Evolutionary conservation across 2,329 filamentous ascomycete species (phyloP), one percentile per base, ranked within the genome.

Genomic region (Pseudophaeomoniella oleicola): DNA sequence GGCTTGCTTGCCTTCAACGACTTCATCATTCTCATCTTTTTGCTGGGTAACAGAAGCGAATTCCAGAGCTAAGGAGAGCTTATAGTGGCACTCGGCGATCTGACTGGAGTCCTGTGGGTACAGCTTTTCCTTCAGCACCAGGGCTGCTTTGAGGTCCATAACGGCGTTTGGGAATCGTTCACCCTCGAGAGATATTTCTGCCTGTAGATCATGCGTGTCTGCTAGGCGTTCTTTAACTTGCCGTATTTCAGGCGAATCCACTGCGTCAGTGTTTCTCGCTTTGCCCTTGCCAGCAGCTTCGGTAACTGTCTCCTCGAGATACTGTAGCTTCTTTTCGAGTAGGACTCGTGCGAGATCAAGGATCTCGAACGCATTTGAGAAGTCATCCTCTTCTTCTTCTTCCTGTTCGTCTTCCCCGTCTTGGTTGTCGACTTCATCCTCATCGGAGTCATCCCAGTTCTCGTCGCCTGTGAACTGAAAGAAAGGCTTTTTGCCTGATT

Each of bases 141-240:
- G 72, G 1, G 86, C 78, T 11, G 79, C 74, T 47, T 76, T 77
- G 36, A 84, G 76, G 58, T 98, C 90, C 33, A 75, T 71, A 37
- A 94, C 82, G n/a, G 90, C 88, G 46, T 84, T 79, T 30, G 74
- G 69, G 53, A 94, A 98, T 64, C 81, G 78, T 60, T 96, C 90
- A 47, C 90, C 94, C 62, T 98, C 90, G 17, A 98, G 68, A n/a
- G 82, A 92, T 43, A 98, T 94, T 59, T 98, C 90, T 6, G 87
- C 83, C 43, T 96, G 81, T 38, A 94, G 72, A 54, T 94, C 87
- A 55, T 94, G 85, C 5, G 85, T 93, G 53, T 98, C 90, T 42
- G 85, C 85, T 19, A 96, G 71, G 39, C 85, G 77, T 58, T 93
- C 84, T 58, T 86, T 87, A 51, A 87, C 67, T 42, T 81, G 75